Base-by-base conservation (phyloP, 306 rosid species). In the Dalbergia cochinchinensis region DNA sequence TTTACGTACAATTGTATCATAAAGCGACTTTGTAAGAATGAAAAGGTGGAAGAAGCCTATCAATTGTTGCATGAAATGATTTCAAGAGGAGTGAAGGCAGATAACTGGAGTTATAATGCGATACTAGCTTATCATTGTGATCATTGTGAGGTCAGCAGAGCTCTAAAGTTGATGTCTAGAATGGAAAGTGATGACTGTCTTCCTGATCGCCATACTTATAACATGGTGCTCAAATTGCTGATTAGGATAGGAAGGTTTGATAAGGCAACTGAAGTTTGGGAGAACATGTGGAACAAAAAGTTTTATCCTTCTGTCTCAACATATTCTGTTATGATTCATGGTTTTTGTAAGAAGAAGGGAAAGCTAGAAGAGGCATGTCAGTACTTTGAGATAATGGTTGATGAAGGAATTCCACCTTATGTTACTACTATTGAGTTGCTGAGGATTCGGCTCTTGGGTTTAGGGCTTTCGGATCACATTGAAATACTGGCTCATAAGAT, bases 331-430 rank as follows among this genome's bases (percentile, higher is more conserved):
- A 85, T 94, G 97, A 73, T 92, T 78, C 99, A 92, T 83, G 94
- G 92, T 60, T 80, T 92, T 45, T 87, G 89, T 65, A 90, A 87
- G 80, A 94, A 91, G 85, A 94, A 89, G 82, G 90, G 90, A 33
- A 94, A 91, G 80, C 74, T 91, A 48, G 97, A 92, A 84, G 97
- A 91, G 78, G 97, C 97, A 42, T 85, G 92, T 51, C 88, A 90
- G 70, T 94, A 92, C 88, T 91, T 92, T 82, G 95, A 87, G 89
- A 83, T 74, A 76, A 94, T 94, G 99, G 70, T 94, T 35, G 97
- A 94, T 68, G 97, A 92, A 85, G 97, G 97, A 80, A 87, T 92
- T 79, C 99, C 97, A 2, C 97, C 94, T 68, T 92, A 92, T 81
- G 71, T 82, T 71, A 81, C 92, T 45, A 94, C 95, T 0, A 53